phyloP scores from a whole-genome alignment of 2,329 filamentous ascomycete species.

The Pseudogymnoascus sp. region DNA sequence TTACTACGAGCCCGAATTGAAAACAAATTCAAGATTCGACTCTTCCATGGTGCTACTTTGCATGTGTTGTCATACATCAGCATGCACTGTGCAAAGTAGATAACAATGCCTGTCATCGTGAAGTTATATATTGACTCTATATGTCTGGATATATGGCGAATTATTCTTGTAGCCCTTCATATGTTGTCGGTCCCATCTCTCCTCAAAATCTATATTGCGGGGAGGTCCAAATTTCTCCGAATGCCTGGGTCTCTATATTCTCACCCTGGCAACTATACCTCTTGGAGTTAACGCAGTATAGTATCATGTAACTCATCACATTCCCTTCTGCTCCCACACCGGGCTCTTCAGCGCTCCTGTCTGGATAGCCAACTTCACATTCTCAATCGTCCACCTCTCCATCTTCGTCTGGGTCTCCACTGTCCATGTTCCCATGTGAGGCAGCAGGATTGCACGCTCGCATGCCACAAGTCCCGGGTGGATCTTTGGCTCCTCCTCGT shows the following conservation, averaged over 20 bases:
- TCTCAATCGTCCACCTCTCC: slow-evolving; percentile 69
- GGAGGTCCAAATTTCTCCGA: background rate
- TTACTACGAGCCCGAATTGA: background rate
- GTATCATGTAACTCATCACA: slow-evolving; percentile 23
- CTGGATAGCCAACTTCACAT: slow-evolving; percentile 56
- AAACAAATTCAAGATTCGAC: background rate
- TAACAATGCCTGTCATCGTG: background rate
- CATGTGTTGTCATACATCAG: background rate
- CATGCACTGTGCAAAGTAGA: background rate
- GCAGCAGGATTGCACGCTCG: slow-evolving; percentile 64
- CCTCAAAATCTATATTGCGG: background rate
- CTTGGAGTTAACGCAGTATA: background rate
- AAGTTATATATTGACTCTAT: background rate
- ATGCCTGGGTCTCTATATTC: background rate
- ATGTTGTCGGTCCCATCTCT: background rate
- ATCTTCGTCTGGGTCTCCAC: slow-evolving; percentile 56
- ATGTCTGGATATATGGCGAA: background rate
- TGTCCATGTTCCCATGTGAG: slow-evolving; percentile 83
- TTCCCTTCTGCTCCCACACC: slow-evolving; percentile 61
- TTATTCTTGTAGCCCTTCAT: background rate
- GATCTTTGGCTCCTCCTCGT: slow-evolving; percentile 70
- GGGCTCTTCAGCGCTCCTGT: slow-evolving; percentile 57
- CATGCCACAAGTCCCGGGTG: slow-evolving; percentile 66
- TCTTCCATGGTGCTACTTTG: background rate
- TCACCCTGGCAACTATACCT: background rate